Evolutionary conservation across 768 basidiomycete genomes (phyloP).

Genomic region (Mycena rosella): DNA sequence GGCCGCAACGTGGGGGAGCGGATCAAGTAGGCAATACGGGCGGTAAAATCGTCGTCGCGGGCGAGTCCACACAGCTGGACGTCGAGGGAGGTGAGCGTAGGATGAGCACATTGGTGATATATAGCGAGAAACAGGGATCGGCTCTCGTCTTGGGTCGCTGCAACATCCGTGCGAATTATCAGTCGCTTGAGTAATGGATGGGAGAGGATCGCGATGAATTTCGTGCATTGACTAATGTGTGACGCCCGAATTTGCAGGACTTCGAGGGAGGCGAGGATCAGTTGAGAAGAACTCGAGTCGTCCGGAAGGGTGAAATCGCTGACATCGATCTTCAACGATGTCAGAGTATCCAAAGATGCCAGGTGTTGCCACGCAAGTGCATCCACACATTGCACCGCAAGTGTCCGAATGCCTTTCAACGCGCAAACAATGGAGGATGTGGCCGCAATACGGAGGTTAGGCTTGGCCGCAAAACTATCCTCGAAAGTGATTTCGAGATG

Average conservation of each 20-base stretch:
- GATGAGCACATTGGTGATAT: background rate
- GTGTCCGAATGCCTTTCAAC: background rate
- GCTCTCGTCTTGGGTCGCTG: background rate
- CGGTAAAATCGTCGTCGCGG: too few relatives aligned
- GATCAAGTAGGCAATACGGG: background rate
- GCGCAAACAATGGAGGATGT: background rate
- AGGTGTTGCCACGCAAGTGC: background rate
- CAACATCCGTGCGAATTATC: background rate
- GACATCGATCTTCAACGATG: background rate
- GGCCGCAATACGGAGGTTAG: background rate
- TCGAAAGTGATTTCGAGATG: background rate
- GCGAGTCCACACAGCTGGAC: background rate
- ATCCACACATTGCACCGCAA: background rate
- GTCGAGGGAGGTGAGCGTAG: background rate
- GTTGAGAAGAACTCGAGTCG: background rate
- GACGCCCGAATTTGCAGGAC: background rate
- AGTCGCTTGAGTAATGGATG: background rate
- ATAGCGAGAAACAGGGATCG: background rate
- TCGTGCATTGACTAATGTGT: background rate
- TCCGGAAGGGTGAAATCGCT: background rate
- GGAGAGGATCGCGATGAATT: background rate
- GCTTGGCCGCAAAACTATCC: too few relatives aligned
- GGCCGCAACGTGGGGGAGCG: background rate
- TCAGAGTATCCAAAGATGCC: background rate
- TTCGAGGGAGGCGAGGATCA: background rate